Evolutionary conservation across 306 rosid species (phyloP).

Genomic region (Calophaca sinica): DNA sequence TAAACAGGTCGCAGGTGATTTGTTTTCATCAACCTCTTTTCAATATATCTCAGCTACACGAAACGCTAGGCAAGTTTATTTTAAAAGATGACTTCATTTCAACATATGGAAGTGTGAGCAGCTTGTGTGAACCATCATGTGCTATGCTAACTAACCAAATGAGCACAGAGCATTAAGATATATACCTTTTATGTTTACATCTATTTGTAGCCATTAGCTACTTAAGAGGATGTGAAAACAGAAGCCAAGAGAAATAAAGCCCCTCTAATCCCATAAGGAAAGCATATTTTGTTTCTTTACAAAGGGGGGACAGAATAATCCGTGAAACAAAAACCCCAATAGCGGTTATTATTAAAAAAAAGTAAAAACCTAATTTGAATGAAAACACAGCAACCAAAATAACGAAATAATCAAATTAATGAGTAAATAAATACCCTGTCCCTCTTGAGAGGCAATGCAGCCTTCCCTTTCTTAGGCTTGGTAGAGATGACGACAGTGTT

Average conservation of each 20-base stretch:
- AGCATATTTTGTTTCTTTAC: too few relatives aligned
- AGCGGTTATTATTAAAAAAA: not conserved
- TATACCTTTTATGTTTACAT: not conserved
- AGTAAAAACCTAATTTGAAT: slow-evolving; percentile 33
- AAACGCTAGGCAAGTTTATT: not conserved
- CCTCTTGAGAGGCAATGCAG: slow-evolving; percentile 88
- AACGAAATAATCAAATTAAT: not conserved
- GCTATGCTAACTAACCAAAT: not conserved
- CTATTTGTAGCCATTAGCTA: not conserved
- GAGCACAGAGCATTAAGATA: not conserved
- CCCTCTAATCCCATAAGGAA: not conserved
- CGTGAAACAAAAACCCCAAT: slow-evolving; percentile 20
- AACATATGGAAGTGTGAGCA: not conserved
- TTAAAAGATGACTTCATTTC: not conserved
- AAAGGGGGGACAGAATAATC: too few relatives aligned
- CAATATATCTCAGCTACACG: not conserved
- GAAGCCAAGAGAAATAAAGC: not conserved
- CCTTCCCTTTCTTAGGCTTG: slow-evolving; percentile 90
- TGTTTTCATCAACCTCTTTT: not conserved
- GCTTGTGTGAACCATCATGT: not conserved
- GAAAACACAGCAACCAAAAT: slow-evolving; percentile 17
- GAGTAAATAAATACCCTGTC: slow-evolving; percentile 70
- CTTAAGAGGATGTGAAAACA: not conserved
- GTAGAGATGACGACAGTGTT: slow-evolving; percentile 27
- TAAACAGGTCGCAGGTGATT: not conserved